Base-by-base conservation (phyloP, 2,329 filamentous ascomycete genomes). In the Alternaria solani region DNA sequence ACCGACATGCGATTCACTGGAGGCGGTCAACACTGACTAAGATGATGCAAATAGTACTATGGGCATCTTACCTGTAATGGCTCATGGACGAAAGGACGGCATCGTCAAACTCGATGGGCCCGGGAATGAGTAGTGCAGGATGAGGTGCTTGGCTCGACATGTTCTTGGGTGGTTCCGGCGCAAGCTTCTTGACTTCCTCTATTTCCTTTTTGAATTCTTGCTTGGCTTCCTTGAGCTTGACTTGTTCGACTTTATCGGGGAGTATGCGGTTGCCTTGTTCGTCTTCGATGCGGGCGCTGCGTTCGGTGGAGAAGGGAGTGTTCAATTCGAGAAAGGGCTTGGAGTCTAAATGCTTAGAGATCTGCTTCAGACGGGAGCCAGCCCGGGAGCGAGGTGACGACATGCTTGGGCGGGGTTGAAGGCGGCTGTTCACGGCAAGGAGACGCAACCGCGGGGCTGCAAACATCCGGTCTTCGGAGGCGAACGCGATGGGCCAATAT, bases 101-200 rank as follows among this genome's bases (percentile, higher is more conserved):
- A 94, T 98, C 94, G 79, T 97, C 94, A 77, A 97, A 97, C 83
- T 98, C 94, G 80, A 98, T 96, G 75, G 95, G 95, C 66, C 95
- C 95, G 51, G 95, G 95, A 76, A 99, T 98, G 82, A 99, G 88
- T 81, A 99, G 85, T 57, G 94, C 90, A 54, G 87, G 84, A 76
- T 90, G 88, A 57, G 85, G 79, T 55, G 85, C 73, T 81, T 89
- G 87, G 56, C 73, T 76, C 41, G 86, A 88, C 86, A 88, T 88
- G 30, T 68, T 64, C 60, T 69, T 64, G 32, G 61, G 63, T 43
- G 54, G 30, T 62, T 69, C 55, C 51, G 60, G 65, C 34, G 64
- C 55, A 28, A 44, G 52, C 48, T 74, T 62, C 53, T 64, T 63
- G 18, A 46, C 47, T 43, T 60, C 48, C 9, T 38, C 46, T 32